A percentile compares a stretch with the other conserved stretches of the same genome.
These are phyloP conservation scores for Pleurostoma richardsiae DNA, from an alignment of 2,329 filamentous ascomycete genomes.

Conservation along the genomic window DNA sequence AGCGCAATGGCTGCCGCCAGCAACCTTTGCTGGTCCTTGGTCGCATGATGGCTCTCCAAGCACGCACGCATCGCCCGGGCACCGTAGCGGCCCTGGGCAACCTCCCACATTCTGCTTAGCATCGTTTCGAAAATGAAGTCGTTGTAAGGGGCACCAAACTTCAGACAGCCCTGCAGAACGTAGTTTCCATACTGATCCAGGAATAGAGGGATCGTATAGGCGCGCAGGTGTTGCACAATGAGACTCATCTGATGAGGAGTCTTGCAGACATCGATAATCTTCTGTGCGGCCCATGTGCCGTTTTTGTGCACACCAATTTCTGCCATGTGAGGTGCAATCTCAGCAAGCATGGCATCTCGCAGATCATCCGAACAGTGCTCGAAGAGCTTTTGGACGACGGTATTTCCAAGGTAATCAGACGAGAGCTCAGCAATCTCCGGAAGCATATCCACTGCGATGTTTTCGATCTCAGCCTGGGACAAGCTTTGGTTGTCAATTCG, in stretches of 20 bases:
- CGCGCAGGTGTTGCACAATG: constrained; percentile 78
- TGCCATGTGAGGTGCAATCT: constrained; percentile 86
- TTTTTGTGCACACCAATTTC: constrained; percentile 99
- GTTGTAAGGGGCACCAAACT: constrained; percentile 84
- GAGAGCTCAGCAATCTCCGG: constrained; percentile 92
- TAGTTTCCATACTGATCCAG: constrained; percentile 98
- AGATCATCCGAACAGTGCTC: constrained; percentile 89
- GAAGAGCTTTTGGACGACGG: constrained; percentile 98
- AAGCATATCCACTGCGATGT: constrained; percentile 88
- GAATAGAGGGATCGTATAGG: constrained; percentile 88
- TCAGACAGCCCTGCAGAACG: constrained; percentile 91
- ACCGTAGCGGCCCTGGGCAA: constrained; percentile 88
- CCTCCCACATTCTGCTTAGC: constrained; percentile 89
- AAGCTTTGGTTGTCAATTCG: constrained; percentile 93
- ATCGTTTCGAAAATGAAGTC: constrained; percentile 98
- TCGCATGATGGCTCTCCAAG: constrained; percentile 90
- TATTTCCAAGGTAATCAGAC: constrained; percentile 96
- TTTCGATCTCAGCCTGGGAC: constrained; percentile 82
- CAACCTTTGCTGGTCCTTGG: constrained; percentile 92
- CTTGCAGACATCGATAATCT: constrained; percentile 96
- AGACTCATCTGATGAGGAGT: constrained; percentile 74
- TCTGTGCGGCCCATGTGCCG: constrained; percentile 97
- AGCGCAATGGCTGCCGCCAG: constrained; percentile 92
- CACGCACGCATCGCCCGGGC: constrained; percentile 95
- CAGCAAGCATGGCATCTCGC: constrained; percentile 83